phyloP scores from a whole-genome alignment of 1,284 basidiomycete species.

The Fomitopsis palustris region DNA sequence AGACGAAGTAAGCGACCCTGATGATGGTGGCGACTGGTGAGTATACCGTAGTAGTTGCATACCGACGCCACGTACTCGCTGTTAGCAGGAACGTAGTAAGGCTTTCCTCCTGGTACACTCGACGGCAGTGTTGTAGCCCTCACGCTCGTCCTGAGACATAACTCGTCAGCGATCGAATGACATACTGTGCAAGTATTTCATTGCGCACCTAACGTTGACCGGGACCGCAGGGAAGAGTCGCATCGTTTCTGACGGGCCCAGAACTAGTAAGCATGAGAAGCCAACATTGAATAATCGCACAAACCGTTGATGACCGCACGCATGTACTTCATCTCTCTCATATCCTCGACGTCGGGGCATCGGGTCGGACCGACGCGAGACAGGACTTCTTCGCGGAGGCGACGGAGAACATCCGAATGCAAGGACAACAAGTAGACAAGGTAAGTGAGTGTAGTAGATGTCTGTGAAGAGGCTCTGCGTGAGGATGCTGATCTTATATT shows the following conservation, averaged over 20 bases:
- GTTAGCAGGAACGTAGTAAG: constrained; percentile 29
- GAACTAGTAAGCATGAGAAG: background rate
- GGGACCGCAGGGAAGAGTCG: background rate
- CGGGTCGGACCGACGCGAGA: constrained; percentile 26
- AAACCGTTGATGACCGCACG: constrained; percentile 49
- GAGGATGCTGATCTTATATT: too few relatives aligned
- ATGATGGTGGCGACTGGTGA: background rate
- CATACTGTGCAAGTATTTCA: constrained; percentile 39
- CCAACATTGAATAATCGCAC: constrained; percentile 48
- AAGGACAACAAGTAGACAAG: constrained; percentile 36
- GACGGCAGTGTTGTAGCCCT: constrained; percentile 43
- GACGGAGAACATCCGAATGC: constrained; percentile 31
- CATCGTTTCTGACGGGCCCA: background rate
- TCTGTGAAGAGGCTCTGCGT: constrained; percentile 15
- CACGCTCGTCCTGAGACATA: constrained; percentile 26
- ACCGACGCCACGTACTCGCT: background rate
- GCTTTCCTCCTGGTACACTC: constrained; percentile 39
- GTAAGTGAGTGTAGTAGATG: constrained; percentile 34
- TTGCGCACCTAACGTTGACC: background rate
- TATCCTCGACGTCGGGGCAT: constrained; percentile 34
- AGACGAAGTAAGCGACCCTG: constrained; percentile 49
- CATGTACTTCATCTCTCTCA: constrained; percentile 39
- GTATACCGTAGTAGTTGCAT: background rate
- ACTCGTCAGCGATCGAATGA: background rate
- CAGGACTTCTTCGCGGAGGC: constrained; percentile 37